Base-by-base conservation (phyloP, 169 alveolate species). In the Cryptosporidium tyzzeri region DNA sequence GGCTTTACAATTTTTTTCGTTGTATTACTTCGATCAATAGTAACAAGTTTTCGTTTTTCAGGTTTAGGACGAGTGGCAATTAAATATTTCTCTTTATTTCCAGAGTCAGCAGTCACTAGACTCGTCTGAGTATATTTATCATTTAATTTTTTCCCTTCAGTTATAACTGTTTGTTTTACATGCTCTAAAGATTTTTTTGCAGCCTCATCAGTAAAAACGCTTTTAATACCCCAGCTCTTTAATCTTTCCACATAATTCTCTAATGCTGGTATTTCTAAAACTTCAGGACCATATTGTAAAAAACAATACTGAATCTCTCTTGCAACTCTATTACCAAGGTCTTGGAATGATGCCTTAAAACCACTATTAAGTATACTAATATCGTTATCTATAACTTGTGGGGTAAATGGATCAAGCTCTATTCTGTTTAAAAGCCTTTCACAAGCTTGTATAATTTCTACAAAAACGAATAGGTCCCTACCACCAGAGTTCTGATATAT, bases 231-330 rank as follows among this genome's bases (percentile, higher is more conserved):
- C 71, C 73, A 80, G 29, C 26, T 62, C 48, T 50, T 80, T 44
- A 80, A 18, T n/a, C 26, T 35, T 21, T 61, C 67, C 7, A 37
- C 31, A 41, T 80, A 80, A 45, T 26, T 58, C 35, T 61, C 89
- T 26, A 80, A 39, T 23, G 89, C 89, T 48, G 89, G 89, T 23
- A 80, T 80, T 62, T 80, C 80, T 7, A 80, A 48, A 65, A 80
- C 75, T 14, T 80, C 89, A 21, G 89, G 10, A 0, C 89, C 89
- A 80, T 80, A 80, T 41, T 62, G 75, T 16, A 80, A 65, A n/a
- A 80, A 48, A 41, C 89, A 80, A 18, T 80, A 80, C 26, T 80
- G 89, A 9, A 80, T 62, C 44, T 80, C 89, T 33, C 65, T 80
- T 33, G 89, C 71, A 62, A 80, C 89, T 31, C 89, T 80, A 58